Base-by-base conservation (phyloP, 2,329 filamentous ascomycete species). In the Bipolaris victoriae region DNA sequence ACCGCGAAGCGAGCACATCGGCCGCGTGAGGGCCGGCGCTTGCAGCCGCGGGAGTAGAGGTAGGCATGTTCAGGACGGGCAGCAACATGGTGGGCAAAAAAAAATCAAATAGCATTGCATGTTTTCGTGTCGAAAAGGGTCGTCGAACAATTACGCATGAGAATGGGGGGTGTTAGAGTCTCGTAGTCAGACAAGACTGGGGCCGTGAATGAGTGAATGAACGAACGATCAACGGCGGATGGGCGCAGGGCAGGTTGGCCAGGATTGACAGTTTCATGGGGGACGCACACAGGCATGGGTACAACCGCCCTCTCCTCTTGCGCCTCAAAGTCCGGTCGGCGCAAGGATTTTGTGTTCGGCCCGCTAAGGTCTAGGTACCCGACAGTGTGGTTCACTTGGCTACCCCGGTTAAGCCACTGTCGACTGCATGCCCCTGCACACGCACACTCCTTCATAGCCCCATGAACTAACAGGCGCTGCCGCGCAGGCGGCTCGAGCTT, bases 11-110 rank as follows among this genome's bases (percentile, higher is more conserved):
- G 63, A 68, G 55, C 60, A 58, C 44, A 39, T 45, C 51, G 66
- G 70, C 65, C 68, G 66, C 70, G 66, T 75, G 59, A 73, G 64
- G 71, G 68, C 63, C 71, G 73, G 73, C 71, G 73, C 73, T 76
- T 76, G 61, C 64, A 67, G 66, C 59, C 70, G 59, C 66, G 51
- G 57, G 55, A 40, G 54, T 43, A 57, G 52, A 62, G 43, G 60
- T 56, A 58, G 20, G 56, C 46, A 39, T 53, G 48, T 46, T 55
- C 37, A 52, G 57, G 55, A 57, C 15, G 43, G 62, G 55, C 35
- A 45, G 20, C 20, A 55, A 44, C 56, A 29, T 39, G 36, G 29
- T 57, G 54, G 59, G 52, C 55, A 63, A 62, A 20, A 20, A 58
- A 58, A 58, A 57, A 16, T 50, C 47, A 56, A 53, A 61, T 22